Evolutionary conservation across 2,329 filamentous ascomycete genomes (phyloP), one percentile per base, ranked within the genome.

Genomic region (Coniochaeta prunicola): DNA sequence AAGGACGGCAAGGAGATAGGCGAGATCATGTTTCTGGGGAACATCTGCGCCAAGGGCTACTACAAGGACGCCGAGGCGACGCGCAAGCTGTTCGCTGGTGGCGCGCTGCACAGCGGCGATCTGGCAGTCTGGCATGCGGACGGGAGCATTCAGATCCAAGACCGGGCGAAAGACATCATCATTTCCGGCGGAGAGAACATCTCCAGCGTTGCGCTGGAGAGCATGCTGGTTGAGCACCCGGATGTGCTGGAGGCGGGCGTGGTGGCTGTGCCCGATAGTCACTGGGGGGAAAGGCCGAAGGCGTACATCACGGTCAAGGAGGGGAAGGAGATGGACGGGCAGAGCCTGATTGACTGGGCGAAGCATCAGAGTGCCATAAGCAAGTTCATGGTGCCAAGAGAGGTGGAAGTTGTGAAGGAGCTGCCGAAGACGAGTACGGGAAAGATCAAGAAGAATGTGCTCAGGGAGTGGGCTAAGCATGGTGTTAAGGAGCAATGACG

Each of bases 141-240:
- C 70, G 92, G 93, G 1, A 89, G 90, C 59, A 87, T 92, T 50
- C 91, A 97, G 77, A 96, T 99, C 63, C 78, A 96, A 60, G 94
- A 99, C 74, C 83, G 94, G 21, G 90, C 91, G 15, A 99, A 99
- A 77, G 94, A 99, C 70, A 97, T 99, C 57, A 99, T 99, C 68
- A 99, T 99, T 63, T 96, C 90, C 57, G 92, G 93, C 53, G 94
- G 94, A 59, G 94, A 99, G 73, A 99, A 99, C 71, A 97, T 99
- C 62, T 96, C 91, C 2, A 96, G 90, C 0, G 89, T 99, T 1
- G 92, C 94, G 0, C 81, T 99, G 3, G 94, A 99, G 74, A 85
- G 87, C 60, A 91, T 96, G 86, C 82, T 99, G 1, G 88, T 88
- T 6, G 88, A 91, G 55, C 94, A 99, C 70, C 91, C 92, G 0